Percentiles rank a stretch among this genome's conserved stretches.
Evolutionary conservation across 163 green algal species (phyloP).

Genomic region (Coccomyxa subellipsoidea): DNA sequence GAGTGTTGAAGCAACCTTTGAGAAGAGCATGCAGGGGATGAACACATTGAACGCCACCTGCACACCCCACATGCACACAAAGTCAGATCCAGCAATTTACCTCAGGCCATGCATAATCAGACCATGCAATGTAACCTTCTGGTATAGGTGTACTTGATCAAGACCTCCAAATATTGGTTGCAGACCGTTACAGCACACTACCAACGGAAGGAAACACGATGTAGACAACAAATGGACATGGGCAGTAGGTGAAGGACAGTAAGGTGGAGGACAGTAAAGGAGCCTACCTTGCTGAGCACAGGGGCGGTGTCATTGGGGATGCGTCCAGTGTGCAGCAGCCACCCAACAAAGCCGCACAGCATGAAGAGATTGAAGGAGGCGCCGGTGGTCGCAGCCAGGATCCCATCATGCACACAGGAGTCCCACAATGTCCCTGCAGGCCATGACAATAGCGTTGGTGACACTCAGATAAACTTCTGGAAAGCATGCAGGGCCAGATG

Average conservation of each 20-base stretch:
- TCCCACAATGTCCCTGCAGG: neutral
- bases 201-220: neutral
- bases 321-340: slow-evolving; percentile 30
- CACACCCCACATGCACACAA: neutral
- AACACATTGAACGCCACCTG: slow-evolving; percentile 56
- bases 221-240: too few species aligned
- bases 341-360: slow-evolving; percentile 45
- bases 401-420: slow-evolving; percentile 5
- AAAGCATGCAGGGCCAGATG: too few species aligned
- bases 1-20: slow-evolving; percentile 48
- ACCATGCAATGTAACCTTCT: too few species aligned
- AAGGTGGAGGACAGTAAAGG: too few species aligned
- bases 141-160: neutral
- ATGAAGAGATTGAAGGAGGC: slow-evolving; percentile 51
- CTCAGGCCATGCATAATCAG: neutral
- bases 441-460: neutral
- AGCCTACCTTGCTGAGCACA: slow-evolving; percentile 51
- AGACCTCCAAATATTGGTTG: neutral
- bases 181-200: too few species aligned
- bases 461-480: too few species aligned
- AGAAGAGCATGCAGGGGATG: slow-evolving; percentile 66
- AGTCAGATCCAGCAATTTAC: neutral
- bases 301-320: slow-evolving; percentile 41
- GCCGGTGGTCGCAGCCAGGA: slow-evolving; percentile 35
- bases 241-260: too few species aligned